These are phyloP conservation scores for Calocybe gambosa DNA, from an alignment of 1,284 basidiomycete species.

Conservation along the genomic window DNA sequence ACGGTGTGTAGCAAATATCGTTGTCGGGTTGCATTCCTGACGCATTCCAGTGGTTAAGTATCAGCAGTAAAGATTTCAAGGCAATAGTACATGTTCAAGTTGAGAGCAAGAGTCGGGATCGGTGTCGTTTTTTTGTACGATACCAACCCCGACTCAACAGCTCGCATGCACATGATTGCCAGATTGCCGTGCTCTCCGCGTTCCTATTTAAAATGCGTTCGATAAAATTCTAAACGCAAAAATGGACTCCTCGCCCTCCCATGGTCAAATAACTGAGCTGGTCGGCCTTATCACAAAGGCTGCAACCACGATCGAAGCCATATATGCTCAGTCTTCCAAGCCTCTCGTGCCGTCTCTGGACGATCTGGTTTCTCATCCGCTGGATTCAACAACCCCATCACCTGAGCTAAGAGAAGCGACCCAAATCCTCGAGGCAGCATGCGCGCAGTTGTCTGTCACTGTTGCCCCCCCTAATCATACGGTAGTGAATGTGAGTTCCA, in stretches of 20 bases:
- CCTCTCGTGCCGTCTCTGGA: constrained; percentile 22
- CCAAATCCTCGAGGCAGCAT: constrained; percentile 24
- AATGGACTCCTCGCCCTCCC: not conserved
- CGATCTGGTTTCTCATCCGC: constrained; percentile 20
- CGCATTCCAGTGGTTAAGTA: too few relatives aligned
- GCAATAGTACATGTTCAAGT: too few relatives aligned
- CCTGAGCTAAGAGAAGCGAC: constrained; percentile 19
- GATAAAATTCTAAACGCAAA: not conserved
- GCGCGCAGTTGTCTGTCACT: constrained; percentile 21
- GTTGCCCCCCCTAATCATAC: constrained; percentile 21
- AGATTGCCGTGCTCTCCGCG: not conserved
- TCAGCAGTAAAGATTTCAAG: too few relatives aligned
- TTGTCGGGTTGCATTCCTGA: too few relatives aligned
- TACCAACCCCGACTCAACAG: too few relatives aligned
- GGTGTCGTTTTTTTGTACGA: too few relatives aligned
- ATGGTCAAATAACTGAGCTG: constrained; percentile 1
- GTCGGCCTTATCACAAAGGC: constrained; percentile 16
- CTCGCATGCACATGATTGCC: too few relatives aligned
- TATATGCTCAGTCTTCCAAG: constrained; percentile 9
- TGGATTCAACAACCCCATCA: constrained; percentile 18
- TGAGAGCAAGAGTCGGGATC: too few relatives aligned
- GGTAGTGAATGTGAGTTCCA: constrained; percentile 15
- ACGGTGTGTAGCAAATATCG: too few relatives aligned
- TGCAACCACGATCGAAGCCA: constrained; percentile 12
- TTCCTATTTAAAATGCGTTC: too few relatives aligned